Percentiles rank a stretch among this genome's conserved stretches.
Conservation (phyloP, 345 rosid species). For the Salix dunnii region DNA sequence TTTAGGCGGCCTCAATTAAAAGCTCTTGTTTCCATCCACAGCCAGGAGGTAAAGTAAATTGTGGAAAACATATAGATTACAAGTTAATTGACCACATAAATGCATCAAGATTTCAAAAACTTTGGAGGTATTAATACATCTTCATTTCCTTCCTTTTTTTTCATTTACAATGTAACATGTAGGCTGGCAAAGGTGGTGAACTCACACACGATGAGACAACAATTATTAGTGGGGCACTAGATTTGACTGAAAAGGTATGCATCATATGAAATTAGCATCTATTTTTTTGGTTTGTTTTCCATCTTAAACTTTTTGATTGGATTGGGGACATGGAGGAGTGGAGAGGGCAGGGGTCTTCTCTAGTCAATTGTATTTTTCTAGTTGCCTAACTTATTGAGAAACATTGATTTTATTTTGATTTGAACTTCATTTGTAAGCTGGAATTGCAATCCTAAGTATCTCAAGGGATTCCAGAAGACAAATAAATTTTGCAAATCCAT, state of each 20-base stretch:
- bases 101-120: background rate
- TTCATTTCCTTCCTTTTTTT: constrained; percentile 8
- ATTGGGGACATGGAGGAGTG: background rate
- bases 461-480: background rate
- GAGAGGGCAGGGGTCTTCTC: background rate
- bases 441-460: background rate
- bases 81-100: background rate
- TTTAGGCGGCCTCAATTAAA: constrained; percentile 95
- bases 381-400: background rate
- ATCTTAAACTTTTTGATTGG: too few species aligned
- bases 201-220: constrained; percentile 95
- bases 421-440: background rate
- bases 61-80: background rate
- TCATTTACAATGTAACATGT: constrained; percentile 26
- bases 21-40: constrained; percentile 88
- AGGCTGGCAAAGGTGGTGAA: constrained; percentile 99
- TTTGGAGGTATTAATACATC: background rate
- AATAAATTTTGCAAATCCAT: background rate
- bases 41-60: constrained; percentile 63
- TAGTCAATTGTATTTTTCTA: background rate
- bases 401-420: background rate
- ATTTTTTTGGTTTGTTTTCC: background rate
- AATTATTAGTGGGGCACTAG: constrained; percentile 95
- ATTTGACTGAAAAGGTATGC: constrained; percentile 85
- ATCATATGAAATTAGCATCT: background rate